Conservation (phyloP, 164 flowering plant genomes). For the Dillenia turbinata region DNA sequence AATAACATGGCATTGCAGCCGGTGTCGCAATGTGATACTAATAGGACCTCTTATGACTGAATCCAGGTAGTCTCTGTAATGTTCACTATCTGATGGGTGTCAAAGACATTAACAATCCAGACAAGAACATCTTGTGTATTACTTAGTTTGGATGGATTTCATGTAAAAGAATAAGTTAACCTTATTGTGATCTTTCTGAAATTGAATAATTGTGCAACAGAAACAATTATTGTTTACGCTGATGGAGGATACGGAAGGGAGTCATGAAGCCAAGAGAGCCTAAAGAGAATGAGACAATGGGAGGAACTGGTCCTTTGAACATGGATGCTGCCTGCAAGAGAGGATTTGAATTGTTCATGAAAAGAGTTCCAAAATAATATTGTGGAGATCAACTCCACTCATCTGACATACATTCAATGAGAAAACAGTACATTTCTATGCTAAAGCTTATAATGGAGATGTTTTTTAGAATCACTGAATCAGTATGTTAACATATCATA, state of each 20-base stretch:
- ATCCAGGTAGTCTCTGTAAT: slow-evolving; percentile 65
- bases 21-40: slow-evolving; percentile 88
- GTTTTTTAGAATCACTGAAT: no score
- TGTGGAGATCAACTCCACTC: no score
- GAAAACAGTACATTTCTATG: no score
- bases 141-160: no score
- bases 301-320: slow-evolving; percentile 99
- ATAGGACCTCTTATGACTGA: slow-evolving; percentile 80
- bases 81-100: slow-evolving; percentile 77
- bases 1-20: slow-evolving; percentile 80
- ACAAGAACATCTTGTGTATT: no score
- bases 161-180: no score
- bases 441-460: no score
- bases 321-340: slow-evolving; percentile 90
- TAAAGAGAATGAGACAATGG: slow-evolving; percentile 83
- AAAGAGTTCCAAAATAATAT: not conserved
- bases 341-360: slow-evolving; percentile 3
- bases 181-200: no score
- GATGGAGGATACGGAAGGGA: slow-evolving; percentile 85
- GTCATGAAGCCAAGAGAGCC: slow-evolving; percentile 99
- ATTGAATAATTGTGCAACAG: no score
- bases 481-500: no score
- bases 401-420: no score
- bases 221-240: not conserved
- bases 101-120: slow-evolving; percentile 27